Evolutionary conservation across 192 early-diverging fungal genomes (phyloP).

Genomic region (Cladochytrium replicatum): DNA sequence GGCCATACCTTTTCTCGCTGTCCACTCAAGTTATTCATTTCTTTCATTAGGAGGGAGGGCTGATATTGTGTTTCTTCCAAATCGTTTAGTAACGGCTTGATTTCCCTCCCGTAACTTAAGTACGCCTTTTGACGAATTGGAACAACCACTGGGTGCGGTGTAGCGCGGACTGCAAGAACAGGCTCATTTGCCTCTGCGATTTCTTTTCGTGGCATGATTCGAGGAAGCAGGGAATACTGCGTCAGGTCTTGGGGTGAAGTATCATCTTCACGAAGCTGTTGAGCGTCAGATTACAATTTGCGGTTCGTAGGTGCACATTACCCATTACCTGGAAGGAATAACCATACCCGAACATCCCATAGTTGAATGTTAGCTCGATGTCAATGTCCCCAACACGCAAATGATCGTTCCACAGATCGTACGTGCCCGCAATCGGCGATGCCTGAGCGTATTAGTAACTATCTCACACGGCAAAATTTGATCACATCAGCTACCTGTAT

Average conservation of each 20-base stretch:
- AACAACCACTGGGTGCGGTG: constrained; percentile 32
- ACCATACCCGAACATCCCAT: constrained; percentile 41
- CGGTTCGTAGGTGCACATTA: not conserved
- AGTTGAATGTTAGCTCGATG: constrained; percentile 37
- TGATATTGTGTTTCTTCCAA: not conserved
- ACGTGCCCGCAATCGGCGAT: constrained; percentile 25
- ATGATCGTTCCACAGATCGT: constrained; percentile 28
- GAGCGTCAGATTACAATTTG: not conserved
- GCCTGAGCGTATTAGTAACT: constrained; percentile 2
- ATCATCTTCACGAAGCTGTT: constrained; percentile 24
- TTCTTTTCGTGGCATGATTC: constrained; percentile 25
- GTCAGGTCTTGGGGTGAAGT: constrained; percentile 20
- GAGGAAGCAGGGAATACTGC: constrained; percentile 32
- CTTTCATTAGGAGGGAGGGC: not conserved
- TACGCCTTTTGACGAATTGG: constrained; percentile 19
- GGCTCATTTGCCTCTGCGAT: constrained; percentile 14
- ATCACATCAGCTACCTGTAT: constrained; percentile 9
- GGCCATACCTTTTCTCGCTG: constrained; percentile 3
- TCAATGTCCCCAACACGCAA: constrained; percentile 27
- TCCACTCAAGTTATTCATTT: not conserved
- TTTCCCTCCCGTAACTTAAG: constrained; percentile 22
- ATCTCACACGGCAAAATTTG: constrained; percentile 5
- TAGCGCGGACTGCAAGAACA: constrained; percentile 28
- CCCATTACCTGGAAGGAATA: constrained; percentile 20
- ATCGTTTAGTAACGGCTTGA: constrained; percentile 2